A percentile compares a stretch with the other conserved stretches of the same genome.
phyloP scores from a whole-genome alignment of 768 basidiomycete genomes.

The Lanmaoa rubissima region DNA sequence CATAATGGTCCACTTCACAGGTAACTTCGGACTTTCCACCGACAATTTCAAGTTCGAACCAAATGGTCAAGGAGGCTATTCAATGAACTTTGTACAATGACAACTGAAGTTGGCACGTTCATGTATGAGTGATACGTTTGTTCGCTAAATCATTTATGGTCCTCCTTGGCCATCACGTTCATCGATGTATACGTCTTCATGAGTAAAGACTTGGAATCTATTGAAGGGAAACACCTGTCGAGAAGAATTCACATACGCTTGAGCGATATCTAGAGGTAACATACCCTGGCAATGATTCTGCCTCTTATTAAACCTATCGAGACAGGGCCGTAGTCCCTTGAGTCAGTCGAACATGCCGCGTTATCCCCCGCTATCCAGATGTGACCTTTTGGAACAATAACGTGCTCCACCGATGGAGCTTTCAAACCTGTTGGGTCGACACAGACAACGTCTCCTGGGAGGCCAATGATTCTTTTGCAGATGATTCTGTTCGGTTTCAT shows the following conservation, averaged over 20 bases:
- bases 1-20: constrained; percentile 36
- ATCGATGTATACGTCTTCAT: constrained; percentile 21
- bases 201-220: constrained; percentile 29
- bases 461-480: constrained; percentile 87
- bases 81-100: constrained; percentile 77
- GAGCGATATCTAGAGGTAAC: constrained; percentile 13
- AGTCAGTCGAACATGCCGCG: constrained; percentile 77
- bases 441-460: constrained; percentile 87
- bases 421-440: constrained; percentile 77
- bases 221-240: constrained; percentile 31
- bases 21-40: constrained; percentile 91
- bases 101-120: not conserved
- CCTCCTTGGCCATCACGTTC: constrained; percentile 2
- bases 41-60: constrained; percentile 97
- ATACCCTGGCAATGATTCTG: constrained; percentile 62
- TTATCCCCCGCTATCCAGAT: constrained; percentile 95
- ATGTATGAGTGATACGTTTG: not conserved
- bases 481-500: constrained; percentile 61
- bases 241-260: constrained; percentile 1
- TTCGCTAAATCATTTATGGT: not conserved
- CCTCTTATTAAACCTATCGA: constrained; percentile 76
- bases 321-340: constrained; percentile 90
- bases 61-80: constrained; percentile 94
- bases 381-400: constrained; percentile 80
- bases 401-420: constrained; percentile 67